Conservation (phyloP, 1,284 basidiomycete genomes). For the Gomphus bonarii region DNA sequence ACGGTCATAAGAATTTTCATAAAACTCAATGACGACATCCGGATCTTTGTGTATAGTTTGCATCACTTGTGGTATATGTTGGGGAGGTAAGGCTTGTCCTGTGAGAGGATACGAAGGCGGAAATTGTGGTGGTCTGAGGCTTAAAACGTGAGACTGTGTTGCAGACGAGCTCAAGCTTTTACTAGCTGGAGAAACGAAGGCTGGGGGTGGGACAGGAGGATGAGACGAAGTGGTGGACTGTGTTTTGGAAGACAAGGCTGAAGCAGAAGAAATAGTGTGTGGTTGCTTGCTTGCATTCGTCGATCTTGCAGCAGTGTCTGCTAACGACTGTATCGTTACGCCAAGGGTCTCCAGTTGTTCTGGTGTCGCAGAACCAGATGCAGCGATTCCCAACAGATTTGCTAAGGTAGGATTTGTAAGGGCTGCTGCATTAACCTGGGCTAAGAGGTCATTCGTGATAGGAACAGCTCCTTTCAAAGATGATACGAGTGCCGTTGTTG, state of each 20-base stretch:
- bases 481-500: conserved; percentile 28
- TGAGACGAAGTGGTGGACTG: conserved; percentile 15
- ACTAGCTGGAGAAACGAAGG: not conserved
- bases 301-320: conserved; percentile 12
- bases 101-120: not conserved
- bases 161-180: not conserved
- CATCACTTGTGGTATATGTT: not conserved
- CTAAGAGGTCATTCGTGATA: conserved; percentile 45
- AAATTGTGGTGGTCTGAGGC: conserved; percentile 2
- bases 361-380: conserved; percentile 42
- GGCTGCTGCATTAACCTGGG: conserved; percentile 55
- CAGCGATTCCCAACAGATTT: conserved; percentile 50
- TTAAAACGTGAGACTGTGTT: not conserved
- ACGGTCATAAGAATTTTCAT: conserved; percentile 46
- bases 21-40: conserved; percentile 44
- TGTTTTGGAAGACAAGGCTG: not conserved
- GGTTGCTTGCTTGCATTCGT: not conserved
- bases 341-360: conserved; percentile 57
- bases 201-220: conserved; percentile 10
- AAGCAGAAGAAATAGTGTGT: not conserved
- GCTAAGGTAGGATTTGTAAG: conserved; percentile 51
- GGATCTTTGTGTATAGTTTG: conserved; percentile 3
- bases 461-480: conserved; percentile 32
- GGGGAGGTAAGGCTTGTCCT: not conserved
- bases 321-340: conserved; percentile 49